Evolutionary conservation across 1,284 basidiomycete species (phyloP), one percentile per base, ranked within the genome.

Genomic region (Exobasidium rhododendri): DNA sequence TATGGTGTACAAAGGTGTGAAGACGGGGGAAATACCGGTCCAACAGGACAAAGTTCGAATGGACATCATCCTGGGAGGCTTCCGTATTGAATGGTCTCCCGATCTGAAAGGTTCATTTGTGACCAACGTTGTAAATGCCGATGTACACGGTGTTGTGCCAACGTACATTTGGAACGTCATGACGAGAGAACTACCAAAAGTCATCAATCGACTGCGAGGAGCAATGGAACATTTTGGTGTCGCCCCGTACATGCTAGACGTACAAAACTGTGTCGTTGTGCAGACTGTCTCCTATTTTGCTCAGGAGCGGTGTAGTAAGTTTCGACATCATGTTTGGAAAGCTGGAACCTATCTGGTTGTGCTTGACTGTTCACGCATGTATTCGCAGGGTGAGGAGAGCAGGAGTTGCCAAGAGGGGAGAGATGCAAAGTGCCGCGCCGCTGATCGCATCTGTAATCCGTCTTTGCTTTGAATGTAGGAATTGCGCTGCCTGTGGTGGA

Each of bases 351-450:
- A 70, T 40, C 47, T 63, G 51, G 53, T 74, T 45, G 66, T 70
- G n/a, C 46, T 74, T 30, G 71, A 74, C 56, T 64, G 62, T 43
- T 56, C 47, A 46, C 64, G 67, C 54, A 74, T 74, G 71, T 74
- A 70, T 24, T 56, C 40, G 24, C 28, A 29, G 10, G 58, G 58
- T 58, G 26, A 59, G 44, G n/a, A n/a, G n/a, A n/a, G n/a, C n/a
- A n/a, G n/a, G n/a, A n/a, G n/a, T n/a, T n/a, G n/a, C n/a, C n/a
- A n/a, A n/a, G n/a, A n/a, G n/a, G n/a, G n/a, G n/a, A n/a, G n/a
- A n/a, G n/a, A n/a, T n/a, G n/a, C n/a, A n/a, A n/a, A n/a, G n/a
- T n/a, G n/a, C n/a, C n/a, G n/a, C n/a, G n/a, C n/a, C n/a, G n/a
- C n/a, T n/a, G n/a, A n/a, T n/a, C n/a, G n/a, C n/a, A n/a, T n/a